phyloP scores from a whole-genome alignment of 345 rosid genomes.

The Noccaea caerulescens region DNA sequence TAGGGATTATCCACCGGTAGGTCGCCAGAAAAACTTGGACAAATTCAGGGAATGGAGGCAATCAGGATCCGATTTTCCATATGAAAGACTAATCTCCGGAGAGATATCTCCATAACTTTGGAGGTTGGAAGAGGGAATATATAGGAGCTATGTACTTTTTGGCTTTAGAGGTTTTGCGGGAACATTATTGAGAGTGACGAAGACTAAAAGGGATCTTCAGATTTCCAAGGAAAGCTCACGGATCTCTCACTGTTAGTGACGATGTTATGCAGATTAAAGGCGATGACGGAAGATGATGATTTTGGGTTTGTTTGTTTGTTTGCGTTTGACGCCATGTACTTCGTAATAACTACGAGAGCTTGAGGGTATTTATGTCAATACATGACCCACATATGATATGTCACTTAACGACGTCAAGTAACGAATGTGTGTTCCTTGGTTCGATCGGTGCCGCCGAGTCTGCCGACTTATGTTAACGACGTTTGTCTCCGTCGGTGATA shows the following conservation, averaged over 20 bases:
- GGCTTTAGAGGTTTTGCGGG: background rate
- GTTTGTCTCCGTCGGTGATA: slow-evolving; percentile 4
- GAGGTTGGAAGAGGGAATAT: too few relatives aligned
- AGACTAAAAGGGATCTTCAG: background rate
- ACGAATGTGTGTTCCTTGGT: background rate
- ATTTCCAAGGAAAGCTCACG: background rate
- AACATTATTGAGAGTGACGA: background rate
- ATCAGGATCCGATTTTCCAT: background rate
- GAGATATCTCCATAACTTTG: too few relatives aligned
- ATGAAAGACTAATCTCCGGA: background rate
- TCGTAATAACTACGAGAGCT: background rate
- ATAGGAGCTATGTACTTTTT: background rate
- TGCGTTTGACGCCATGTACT: background rate
- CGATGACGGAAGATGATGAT: slow-evolving; percentile 13
- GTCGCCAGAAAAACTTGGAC: background rate
- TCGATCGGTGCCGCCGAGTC: background rate
- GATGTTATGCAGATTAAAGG: background rate
- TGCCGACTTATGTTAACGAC: slow-evolving; percentile 2
- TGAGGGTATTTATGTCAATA: slow-evolving; percentile 10
- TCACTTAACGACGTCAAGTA: background rate
- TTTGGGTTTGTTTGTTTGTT: background rate
- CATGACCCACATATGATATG: too few relatives aligned
- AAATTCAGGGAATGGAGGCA: background rate
- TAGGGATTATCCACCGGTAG: background rate
- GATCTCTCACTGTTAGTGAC: background rate